Percentiles rank a stretch among this genome's conserved stretches.
phyloP scores from a whole-genome alignment of 1,284 basidiomycete genomes.

The Calocybe gambosa region DNA sequence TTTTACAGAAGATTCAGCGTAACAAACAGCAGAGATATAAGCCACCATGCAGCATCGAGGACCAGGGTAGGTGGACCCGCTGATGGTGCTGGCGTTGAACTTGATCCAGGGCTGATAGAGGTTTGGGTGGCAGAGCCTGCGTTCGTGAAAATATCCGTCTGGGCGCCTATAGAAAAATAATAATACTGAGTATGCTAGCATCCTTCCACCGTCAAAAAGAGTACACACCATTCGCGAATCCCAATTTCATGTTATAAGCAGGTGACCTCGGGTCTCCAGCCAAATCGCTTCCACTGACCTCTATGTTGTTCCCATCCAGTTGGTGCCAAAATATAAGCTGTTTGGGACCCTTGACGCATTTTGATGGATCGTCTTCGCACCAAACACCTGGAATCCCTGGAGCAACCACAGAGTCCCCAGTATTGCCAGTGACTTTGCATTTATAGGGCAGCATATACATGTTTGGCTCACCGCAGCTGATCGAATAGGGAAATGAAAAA shows the following conservation, averaged over 20 bases:
- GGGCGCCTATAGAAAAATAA: slow-evolving; percentile 11
- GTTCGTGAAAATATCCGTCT: slow-evolving; percentile 15
- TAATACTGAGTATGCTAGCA: not conserved
- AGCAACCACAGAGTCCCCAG: slow-evolving; percentile 30
- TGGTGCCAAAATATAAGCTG: slow-evolving; percentile 47
- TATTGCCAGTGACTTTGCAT: slow-evolving; percentile 36
- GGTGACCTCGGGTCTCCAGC: slow-evolving; percentile 32
- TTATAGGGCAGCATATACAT: slow-evolving; percentile 38
- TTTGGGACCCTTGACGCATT: slow-evolving; percentile 37
- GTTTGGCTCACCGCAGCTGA: slow-evolving; percentile 40
- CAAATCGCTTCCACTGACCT: slow-evolving; percentile 32
- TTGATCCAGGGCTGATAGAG: slow-evolving; percentile 4
- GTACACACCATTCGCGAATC: slow-evolving; percentile 33
- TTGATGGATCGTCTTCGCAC: slow-evolving; percentile 36
- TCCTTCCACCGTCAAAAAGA: no score
- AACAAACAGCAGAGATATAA: not conserved
- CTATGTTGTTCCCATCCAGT: slow-evolving; percentile 36
- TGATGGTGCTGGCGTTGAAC: not conserved
- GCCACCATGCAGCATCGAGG: not conserved
- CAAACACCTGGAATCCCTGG: slow-evolving; percentile 32
- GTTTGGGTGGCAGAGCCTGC: slow-evolving; percentile 15
- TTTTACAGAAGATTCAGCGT: not conserved
- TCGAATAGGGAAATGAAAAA: slow-evolving; percentile 15
- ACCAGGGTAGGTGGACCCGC: slow-evolving; percentile 3
- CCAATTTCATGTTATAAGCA: slow-evolving; percentile 37